phyloP scores from a whole-genome alignment of 169 alveolate genomes.

The Plasmodium ovale region DNA sequence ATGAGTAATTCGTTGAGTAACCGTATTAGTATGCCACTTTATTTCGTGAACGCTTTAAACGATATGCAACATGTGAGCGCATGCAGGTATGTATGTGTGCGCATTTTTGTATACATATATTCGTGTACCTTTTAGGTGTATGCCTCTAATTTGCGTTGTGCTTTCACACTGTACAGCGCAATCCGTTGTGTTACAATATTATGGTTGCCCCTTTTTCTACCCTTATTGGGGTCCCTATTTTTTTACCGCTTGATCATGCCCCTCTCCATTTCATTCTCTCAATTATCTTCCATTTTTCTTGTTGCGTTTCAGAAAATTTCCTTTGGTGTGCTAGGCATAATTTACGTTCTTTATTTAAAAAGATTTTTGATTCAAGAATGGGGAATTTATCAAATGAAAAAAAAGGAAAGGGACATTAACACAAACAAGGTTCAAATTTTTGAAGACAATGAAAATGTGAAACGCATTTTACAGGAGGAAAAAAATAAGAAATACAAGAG shows the following conservation, averaged over 20 bases:
- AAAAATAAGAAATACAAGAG: constrained; percentile 55
- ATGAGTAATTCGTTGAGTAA: background rate
- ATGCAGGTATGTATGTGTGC: background rate
- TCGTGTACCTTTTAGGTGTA: background rate
- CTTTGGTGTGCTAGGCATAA: constrained; percentile 72
- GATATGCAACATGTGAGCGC: too few species aligned
- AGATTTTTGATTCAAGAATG: constrained; percentile 62
- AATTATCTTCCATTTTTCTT: too few species aligned
- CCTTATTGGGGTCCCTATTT: background rate
- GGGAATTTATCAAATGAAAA: constrained; percentile 69
- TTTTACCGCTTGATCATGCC: background rate
- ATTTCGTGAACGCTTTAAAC: too few species aligned
- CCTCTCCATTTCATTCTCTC: background rate
- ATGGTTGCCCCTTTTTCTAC: constrained; percentile 1
- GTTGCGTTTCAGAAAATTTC: constrained; percentile 43
- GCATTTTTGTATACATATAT: background rate
- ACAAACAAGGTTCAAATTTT: constrained; percentile 47
- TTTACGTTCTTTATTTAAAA: constrained; percentile 68
- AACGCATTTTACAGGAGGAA: constrained; percentile 67
- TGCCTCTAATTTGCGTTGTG: background rate
- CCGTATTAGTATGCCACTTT: too few species aligned
- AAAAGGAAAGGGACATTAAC: constrained; percentile 52
- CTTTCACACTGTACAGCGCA: background rate
- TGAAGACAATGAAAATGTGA: constrained; percentile 71
- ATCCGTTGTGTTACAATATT: too few species aligned